A percentile compares a stretch with the other conserved stretches of the same genome.
Conservation (phyloP, 2,329 filamentous ascomycete genomes). For the Aspergillus quadrilineatus region DNA sequence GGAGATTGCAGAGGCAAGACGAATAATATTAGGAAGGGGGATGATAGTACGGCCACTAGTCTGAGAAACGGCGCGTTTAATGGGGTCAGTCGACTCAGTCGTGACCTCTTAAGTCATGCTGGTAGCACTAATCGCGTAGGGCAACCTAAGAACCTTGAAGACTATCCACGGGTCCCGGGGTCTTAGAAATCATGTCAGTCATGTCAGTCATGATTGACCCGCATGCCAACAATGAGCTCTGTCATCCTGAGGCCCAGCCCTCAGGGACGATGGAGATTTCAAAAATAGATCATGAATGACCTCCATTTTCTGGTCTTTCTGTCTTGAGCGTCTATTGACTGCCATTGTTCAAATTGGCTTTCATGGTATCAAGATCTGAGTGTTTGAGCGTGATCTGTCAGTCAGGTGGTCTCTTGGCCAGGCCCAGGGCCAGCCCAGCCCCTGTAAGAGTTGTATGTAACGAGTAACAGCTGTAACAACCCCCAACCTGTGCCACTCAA, state of each 20-base stretch:
- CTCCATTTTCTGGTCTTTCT: neutral
- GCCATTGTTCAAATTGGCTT: neutral
- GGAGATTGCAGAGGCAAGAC: constrained; percentile 14
- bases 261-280: neutral
- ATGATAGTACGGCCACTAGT: constrained; percentile 22
- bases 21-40: constrained; percentile 20
- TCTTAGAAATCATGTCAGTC: neutral
- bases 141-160: neutral
- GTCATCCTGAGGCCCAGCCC: neutral
- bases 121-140: constrained; percentile 4
- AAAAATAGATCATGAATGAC: neutral
- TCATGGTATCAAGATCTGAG: constrained; percentile 4
- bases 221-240: neutral
- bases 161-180: neutral
- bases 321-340: neutral
- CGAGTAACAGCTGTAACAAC: neutral
- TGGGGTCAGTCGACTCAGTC: constrained; percentile 8
- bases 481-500: constrained; percentile 7
- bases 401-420: constrained; percentile 7
- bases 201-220: neutral
- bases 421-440: constrained; percentile 8
- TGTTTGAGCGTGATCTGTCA: constrained; percentile 8
- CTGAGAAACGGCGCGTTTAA: constrained; percentile 12
- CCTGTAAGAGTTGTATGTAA: constrained; percentile 7
- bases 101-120: constrained; percentile 6